Evolutionary conservation across 2,329 filamentous ascomycete genomes (phyloP).

Genomic region (Thyridium curvatum): DNA sequence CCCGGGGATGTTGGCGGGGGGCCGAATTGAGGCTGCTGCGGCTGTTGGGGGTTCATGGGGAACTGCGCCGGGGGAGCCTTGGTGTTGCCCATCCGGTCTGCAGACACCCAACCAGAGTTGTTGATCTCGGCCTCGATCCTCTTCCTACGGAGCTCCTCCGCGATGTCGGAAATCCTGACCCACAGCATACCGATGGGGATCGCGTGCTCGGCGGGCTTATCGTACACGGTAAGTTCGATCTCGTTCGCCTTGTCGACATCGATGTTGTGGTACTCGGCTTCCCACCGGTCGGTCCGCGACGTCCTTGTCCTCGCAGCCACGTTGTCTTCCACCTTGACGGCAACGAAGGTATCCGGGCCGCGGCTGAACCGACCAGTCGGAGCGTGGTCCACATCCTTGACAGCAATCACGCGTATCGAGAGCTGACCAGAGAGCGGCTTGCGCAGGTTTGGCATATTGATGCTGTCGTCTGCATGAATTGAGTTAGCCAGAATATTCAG

Average conservation of each 20-base stretch:
- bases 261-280: constrained; percentile 83
- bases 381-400: constrained; percentile 93
- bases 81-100: constrained; percentile 78
- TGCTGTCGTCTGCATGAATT: constrained; percentile 70
- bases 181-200: constrained; percentile 92
- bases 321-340: constrained; percentile 93
- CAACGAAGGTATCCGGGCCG: constrained; percentile 90
- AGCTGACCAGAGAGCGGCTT: constrained; percentile 94
- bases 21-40: constrained; percentile 35
- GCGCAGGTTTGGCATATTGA: constrained; percentile 89
- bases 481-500: constrained; percentile 16
- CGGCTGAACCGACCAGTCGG: constrained; percentile 77
- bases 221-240: constrained; percentile 95
- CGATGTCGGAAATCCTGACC: constrained; percentile 94
- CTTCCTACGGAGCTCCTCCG: constrained; percentile 94
- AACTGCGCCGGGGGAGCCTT: constrained; percentile 47
- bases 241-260: constrained; percentile 98
- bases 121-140: constrained; percentile 95
- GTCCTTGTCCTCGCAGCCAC: constrained; percentile 83
- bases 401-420: constrained; percentile 76
- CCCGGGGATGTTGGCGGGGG: constrained; percentile 36
- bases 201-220: constrained; percentile 85
- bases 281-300: constrained; percentile 84
- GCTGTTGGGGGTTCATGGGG: constrained; percentile 45
- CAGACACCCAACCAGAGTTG: constrained; percentile 92